Evolutionary conservation across 1,284 basidiomycete species (phyloP), one percentile per base, ranked within the genome.

Genomic region (Heliocybe sulcata): DNA sequence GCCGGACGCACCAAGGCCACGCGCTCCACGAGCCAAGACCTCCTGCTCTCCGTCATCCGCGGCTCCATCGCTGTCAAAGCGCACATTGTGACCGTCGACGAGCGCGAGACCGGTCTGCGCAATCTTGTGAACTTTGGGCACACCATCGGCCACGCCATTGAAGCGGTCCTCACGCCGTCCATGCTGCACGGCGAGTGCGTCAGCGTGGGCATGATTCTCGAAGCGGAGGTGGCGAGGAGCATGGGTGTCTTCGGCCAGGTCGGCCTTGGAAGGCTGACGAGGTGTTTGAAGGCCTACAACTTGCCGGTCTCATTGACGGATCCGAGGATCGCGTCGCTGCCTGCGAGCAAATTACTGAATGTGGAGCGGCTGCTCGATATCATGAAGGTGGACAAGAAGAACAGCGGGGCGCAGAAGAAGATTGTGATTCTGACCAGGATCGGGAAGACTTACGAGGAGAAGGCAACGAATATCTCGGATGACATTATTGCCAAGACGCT

Each of bases 61-160:
- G 92, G 89, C 2, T 94, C 92, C 19, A 92, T 93, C 70, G 85
- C 83, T 55, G 94, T 96, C 59, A 97, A 98, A 72, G 84, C 94
- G 0, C 90, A 95, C 71, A 97, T 98, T 64, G 94, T 98, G 60
- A 94, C 94, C 31, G 82, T 93, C 63, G 94, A 98, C 73, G 92
- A 94, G 71, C 91, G 89, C 65, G 95, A 98, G 73, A 94, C 94
- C 0, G 92, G 95, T 42, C 80, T 98, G 38, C 90, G 94, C 59
- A 97, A 97, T 74, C 85, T 98, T 51, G 94, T 98, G 75, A 98
- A 98, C 73, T 98, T 97, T 66, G 95, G 94, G 1, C 95, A 98
- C 70, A 92, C 90, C 35, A 94, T 98, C 63, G 94, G 94, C 0
- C 94, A 98, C 72, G 94, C 94, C 14, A 94, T 97, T 65, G 94